Base-by-base conservation (phyloP, 768 basidiomycete genomes). In the Kwoniella mangroviensis region DNA sequence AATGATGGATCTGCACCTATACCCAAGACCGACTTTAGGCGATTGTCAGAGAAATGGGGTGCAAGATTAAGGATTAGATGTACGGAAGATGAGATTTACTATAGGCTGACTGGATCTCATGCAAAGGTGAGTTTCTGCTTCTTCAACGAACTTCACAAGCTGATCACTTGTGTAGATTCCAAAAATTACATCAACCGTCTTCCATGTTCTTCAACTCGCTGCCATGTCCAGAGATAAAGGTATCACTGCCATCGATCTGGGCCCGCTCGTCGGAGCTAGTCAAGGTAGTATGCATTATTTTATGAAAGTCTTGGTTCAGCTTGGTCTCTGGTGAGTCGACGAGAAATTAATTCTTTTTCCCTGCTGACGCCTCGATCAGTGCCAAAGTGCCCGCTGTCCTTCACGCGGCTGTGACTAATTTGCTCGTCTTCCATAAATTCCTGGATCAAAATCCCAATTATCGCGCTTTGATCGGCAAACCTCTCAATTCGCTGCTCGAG, bases 231-330 rank as follows among this genome's bases (percentile, higher is more conserved):
- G 79, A 34, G 76, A 76, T 13, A 73, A 74, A 42, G 79, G 79
- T 42, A 71, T 80, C 67, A 80, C 77, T 1, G 74, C 75, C 5
- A 71, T 78, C 24, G 79, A 80, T 57, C 75, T 80, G 5, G 75
- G 77, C 10, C 77, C 77, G 11, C 60, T 75, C 19, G 70, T 80
- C n/a, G 77, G 77, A 19, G 65, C 75, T 2, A 74, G 74, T 56
- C 75, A 77, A 68, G 77, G 77, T 9, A 73, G 72, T 64, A 73
- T 74, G 67, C 73, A 75, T 56, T 77, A 80, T 63, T 80, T 65
- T 63, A 74, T 80, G 70, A 78, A 78, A 56, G 73, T 77, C 2
- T 43, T 80, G 42, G 58, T 72, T 11, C 61, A 62, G 1, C 34
- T 73, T 12, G 74, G 73, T 4, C 70, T 80, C 43, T 73, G 71